Conservation (phyloP, 2,329 filamentous ascomycete genomes). For the Knufia petricola region DNA sequence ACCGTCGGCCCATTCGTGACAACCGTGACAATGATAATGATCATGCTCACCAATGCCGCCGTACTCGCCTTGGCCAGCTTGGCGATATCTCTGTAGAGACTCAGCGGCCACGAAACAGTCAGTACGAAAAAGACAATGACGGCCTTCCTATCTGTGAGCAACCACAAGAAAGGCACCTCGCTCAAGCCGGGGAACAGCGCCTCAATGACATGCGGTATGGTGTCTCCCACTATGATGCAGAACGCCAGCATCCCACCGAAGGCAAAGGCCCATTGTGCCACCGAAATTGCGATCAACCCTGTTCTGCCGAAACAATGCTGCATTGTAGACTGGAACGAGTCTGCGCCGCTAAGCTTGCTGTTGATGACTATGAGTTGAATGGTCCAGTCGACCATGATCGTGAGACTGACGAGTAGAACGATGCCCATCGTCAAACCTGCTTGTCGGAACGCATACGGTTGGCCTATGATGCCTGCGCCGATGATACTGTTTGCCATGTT, state of each 20-base stretch:
- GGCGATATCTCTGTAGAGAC: conserved; percentile 89
- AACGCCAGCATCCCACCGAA: conserved; percentile 99
- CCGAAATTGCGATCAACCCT: conserved; percentile 76
- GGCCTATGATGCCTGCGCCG: conserved; percentile 62
- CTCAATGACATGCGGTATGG: conserved; percentile 78
- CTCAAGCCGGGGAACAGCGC: conserved; percentile 70
- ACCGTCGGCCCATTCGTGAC: conserved; percentile 72
- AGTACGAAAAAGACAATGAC: conserved; percentile 83
- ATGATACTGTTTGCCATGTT: conserved; percentile 99
- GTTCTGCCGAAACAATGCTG: conserved; percentile 86
- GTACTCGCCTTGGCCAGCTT: conserved; percentile 97
- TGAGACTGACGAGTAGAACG: conserved; percentile 66
- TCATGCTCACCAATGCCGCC: conserved; percentile 85
- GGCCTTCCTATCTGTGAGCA: conserved; percentile 70
- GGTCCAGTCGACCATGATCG: conserved; percentile 88
- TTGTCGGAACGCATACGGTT: conserved; percentile 92
- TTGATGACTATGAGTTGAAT: conserved; percentile 96
- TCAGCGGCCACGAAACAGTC: conserved; percentile 80
- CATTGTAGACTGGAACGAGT: conserved; percentile 92
- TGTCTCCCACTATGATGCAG: conserved; percentile 93
- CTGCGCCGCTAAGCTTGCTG: conserved; percentile 86
- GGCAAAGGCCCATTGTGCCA: conserved; percentile 96
- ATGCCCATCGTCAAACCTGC: conserved; percentile 77
- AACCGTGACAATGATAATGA: conserved; percentile 78
- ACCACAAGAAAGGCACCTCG: conserved; percentile 65